These are phyloP conservation scores for Purpureocillium lavendulum DNA, from an alignment of 2,329 filamentous ascomycete species.

Conservation along the genomic window DNA sequence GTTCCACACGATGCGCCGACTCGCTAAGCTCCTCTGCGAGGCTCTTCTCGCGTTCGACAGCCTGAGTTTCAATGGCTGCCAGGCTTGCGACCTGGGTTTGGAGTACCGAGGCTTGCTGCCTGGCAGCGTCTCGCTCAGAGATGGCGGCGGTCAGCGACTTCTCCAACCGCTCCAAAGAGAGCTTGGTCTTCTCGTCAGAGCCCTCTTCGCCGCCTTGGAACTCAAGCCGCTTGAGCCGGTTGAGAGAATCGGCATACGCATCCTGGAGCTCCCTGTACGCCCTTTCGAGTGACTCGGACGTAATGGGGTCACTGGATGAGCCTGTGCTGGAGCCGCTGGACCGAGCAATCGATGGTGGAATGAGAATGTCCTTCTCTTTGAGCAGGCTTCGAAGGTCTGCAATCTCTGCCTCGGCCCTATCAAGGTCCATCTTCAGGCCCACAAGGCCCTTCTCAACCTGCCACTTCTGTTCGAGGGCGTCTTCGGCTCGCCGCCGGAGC, in stretches of 20 bases:
- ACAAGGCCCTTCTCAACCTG: slow-evolving; percentile 85
- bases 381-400: slow-evolving; percentile 70
- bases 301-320: slow-evolving; percentile 34
- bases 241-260: slow-evolving; percentile 59
- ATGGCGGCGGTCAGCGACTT: slow-evolving; percentile 60
- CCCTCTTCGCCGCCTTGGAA: slow-evolving; percentile 25
- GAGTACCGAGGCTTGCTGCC: slow-evolving; percentile 55
- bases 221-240: slow-evolving; percentile 59
- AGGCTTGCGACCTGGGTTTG: slow-evolving; percentile 52
- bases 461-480: slow-evolving; percentile 93
- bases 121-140: slow-evolving; percentile 64
- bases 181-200: slow-evolving; percentile 49
- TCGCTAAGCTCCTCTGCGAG: slow-evolving; percentile 63
- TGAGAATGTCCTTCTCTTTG: slow-evolving; percentile 72
- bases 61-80: slow-evolving; percentile 45
- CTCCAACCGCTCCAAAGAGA: slow-evolving; percentile 58
- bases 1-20: slow-evolving; percentile 70
- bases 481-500: slow-evolving; percentile 79
- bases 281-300: slow-evolving; percentile 62
- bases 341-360: slow-evolving; percentile 51
- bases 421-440: slow-evolving; percentile 91
- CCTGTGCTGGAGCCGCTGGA: slow-evolving; percentile 23
- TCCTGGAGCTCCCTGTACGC: slow-evolving; percentile 69
- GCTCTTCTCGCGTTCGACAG: slow-evolving; percentile 51
- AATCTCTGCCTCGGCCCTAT: slow-evolving; percentile 91